Base-by-base conservation (phyloP, 1,284 basidiomycete genomes). In the Paramarasmius palmivorus region DNA sequence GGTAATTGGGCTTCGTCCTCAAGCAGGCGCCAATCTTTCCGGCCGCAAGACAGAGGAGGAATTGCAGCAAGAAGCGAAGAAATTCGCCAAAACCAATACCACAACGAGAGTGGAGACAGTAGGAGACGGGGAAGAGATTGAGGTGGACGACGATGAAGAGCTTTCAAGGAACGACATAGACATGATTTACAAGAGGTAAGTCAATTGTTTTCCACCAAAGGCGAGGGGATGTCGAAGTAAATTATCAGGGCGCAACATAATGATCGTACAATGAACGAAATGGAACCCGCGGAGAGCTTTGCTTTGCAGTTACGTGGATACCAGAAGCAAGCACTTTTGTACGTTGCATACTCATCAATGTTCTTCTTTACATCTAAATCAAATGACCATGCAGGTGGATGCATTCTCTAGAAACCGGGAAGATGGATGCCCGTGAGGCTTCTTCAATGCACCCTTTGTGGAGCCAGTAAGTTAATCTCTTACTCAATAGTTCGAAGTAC, bases 321-420 rank as follows among this genome's bases (percentile, higher is more conserved):
- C 70, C 96, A 98, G 65, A 97, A 95, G 64, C 95, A 99, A 68
- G 95, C 95, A 2, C 75, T 98, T 49, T 76, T 75, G 82, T 90
- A 55, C 46, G 82, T 65, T 23, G 19, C 12, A 19, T 25, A 36
- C 25, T 41, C 26, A 22, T 42, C 46, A 12, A 32, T 29, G 47
- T 22, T 23, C 9, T 46, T 12, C 20, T 25, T 17, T n/a, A 38
- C 34, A 20, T 26, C 29, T 48, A 41, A 55, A 39, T 51, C 54
- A 40, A 55, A 45, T 17, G 40, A 17, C 32, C 32, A 20, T 60
- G 8, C 29, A 92, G 92, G 38, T 99, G 96, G 95, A 95, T 98
- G 95, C 78, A 85, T 59, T 91, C 88, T 1, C 81, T 95, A 60
- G 96, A 98, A 72, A 83, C 78, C 0, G 90, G 88, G 2, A 77